Evolutionary conservation across 1,139 yeast genomes (phyloP).

Genomic region (Fermentozyma sake): DNA sequence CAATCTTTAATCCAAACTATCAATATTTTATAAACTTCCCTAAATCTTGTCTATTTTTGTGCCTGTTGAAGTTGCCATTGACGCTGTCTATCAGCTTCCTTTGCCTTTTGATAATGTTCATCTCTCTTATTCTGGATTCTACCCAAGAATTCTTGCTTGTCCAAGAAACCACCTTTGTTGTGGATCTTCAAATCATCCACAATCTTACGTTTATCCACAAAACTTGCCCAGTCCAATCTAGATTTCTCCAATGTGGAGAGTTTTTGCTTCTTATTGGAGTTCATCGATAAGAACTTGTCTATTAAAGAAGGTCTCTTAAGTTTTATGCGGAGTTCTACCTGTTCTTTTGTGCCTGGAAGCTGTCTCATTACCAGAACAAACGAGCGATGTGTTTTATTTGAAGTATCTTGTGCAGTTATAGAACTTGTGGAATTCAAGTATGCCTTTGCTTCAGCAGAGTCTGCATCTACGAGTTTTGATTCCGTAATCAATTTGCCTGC

Average conservation of each 20-base stretch:
- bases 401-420: slow-evolving; percentile 14
- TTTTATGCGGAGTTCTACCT: slow-evolving; percentile 29
- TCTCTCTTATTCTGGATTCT: slow-evolving; percentile 71
- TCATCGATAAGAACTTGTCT: slow-evolving; percentile 47
- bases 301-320: slow-evolving; percentile 72
- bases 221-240: slow-evolving; percentile 91
- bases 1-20: too few relatives aligned
- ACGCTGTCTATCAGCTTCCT: slow-evolving; percentile 36
- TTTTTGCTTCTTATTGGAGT: slow-evolving; percentile 48
- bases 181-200: slow-evolving; percentile 74
- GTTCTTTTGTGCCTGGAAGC: slow-evolving; percentile 29
- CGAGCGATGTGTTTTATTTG: slow-evolving; percentile 14
- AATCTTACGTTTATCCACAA: slow-evolving; percentile 83
- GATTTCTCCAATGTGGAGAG: slow-evolving; percentile 90
- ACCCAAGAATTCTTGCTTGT: slow-evolving; percentile 83
- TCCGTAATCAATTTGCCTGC: slow-evolving; percentile 84
- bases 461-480: slow-evolving; percentile 67
- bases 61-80: slow-evolving; percentile 24
- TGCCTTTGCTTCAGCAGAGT: slow-evolving; percentile 85
- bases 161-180: slow-evolving; percentile 82
- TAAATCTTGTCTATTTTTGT: too few relatives aligned
- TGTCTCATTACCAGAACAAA: slow-evolving; percentile 35
- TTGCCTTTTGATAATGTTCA: slow-evolving; percentile 54
- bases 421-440: slow-evolving; percentile 55
- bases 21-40: too few relatives aligned